phyloP scores from a whole-genome alignment of 345 rosid species.

The Clausena lansium region DNA sequence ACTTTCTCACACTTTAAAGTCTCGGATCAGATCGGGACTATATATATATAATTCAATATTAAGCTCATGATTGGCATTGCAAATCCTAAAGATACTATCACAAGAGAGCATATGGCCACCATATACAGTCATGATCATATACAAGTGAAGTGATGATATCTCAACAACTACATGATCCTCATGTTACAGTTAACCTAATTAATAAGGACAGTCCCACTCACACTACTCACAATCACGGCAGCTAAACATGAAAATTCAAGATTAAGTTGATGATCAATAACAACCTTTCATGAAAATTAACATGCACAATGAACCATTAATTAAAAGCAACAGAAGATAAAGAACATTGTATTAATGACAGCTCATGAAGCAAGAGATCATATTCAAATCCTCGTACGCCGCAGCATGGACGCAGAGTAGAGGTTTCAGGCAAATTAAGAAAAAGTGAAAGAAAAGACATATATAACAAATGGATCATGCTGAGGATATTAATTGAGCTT shows the following conservation, averaged over 20 bases:
- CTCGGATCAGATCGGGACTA: too few species aligned
- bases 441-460: too few species aligned
- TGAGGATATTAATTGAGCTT: too few species aligned
- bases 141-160: slow-evolving; percentile 16
- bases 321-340: neutral
- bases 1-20: too few species aligned
- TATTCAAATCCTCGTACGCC: neutral
- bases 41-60: too few species aligned
- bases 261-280: neutral
- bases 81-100: neutral
- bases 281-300: neutral
- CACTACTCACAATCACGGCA: slow-evolving; percentile 5
- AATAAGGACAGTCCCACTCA: slow-evolving; percentile 21
- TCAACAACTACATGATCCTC: slow-evolving; percentile 28
- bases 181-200: slow-evolving; percentile 39
- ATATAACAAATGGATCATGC: too few species aligned
- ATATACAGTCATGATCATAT: neutral
- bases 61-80: too few species aligned
- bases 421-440: too few species aligned
- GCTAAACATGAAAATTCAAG: slow-evolving; percentile 6
- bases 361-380: neutral
- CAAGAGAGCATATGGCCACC: neutral
- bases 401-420: neutral
- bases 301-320: neutral
- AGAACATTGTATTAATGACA: neutral